A percentile compares a stretch with the other conserved stretches of the same genome.
These are phyloP conservation scores for Litsea cubeba DNA, from an alignment of 164 flowering plant species.

Conservation along the genomic window DNA sequence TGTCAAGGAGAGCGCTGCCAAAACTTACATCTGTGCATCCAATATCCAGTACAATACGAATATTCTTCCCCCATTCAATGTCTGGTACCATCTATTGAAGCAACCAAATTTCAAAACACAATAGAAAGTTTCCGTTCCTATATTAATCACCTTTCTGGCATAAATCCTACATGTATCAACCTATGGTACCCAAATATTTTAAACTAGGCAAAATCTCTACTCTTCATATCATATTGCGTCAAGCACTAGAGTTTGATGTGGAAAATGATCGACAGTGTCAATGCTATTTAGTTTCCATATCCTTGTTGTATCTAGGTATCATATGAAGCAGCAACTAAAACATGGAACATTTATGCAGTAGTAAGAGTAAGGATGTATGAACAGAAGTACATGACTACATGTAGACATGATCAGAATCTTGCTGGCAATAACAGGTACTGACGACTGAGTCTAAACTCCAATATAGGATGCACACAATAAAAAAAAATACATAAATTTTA, in stretches of 20 bases:
- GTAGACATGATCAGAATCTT: neutral
- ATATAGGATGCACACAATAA: neutral
- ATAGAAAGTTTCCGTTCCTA: neutral
- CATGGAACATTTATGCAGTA: neutral
- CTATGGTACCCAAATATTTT: neutral
- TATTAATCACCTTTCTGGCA: neutral
- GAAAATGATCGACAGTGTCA: no score
- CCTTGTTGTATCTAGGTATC: no score
- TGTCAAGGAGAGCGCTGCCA: slow-evolving; percentile 71
- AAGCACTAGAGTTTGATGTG: no score
- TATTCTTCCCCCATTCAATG: slow-evolving; percentile 97
- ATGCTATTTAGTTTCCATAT: no score
- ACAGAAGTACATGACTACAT: neutral
- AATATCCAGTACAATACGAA: slow-evolving; percentile 79
- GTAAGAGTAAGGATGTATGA: neutral
- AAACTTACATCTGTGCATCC: slow-evolving; percentile 81
- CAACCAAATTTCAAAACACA: slow-evolving; percentile 10
- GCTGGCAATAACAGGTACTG: neutral
- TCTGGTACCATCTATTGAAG: slow-evolving; percentile 86
- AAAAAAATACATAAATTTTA: no score
- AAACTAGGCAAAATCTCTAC: no score
- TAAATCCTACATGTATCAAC: neutral
- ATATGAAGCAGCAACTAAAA: no score
- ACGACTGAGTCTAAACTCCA: neutral
- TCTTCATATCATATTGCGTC: no score